Evolutionary conservation across 257 asterid genomes (phyloP), one percentile per base, ranked within the genome.

Genomic region (Solanum virginianum): DNA sequence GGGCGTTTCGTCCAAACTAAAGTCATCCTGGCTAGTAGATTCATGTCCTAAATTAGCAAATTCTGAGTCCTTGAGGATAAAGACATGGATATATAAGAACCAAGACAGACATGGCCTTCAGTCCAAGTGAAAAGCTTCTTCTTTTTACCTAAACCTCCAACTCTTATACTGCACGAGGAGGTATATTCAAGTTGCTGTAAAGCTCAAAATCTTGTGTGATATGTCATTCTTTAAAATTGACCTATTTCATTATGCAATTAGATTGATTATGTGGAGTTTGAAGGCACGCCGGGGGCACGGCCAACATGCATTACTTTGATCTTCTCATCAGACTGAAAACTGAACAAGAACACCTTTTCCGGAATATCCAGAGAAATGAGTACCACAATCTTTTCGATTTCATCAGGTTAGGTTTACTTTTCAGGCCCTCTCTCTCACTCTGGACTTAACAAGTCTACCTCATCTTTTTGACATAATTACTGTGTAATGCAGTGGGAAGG

Each of bases 121-220:
- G 80, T 93, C 81, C 88, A 87, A 80, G 86, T 69, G 82, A 97
- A 97, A 92, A 91, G 98, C 90, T 97, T 97, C 88, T 97, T 97
- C 98, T 97, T 97, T 88, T 87, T 97, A 81, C 99, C 99, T 87
- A 97, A 95, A 83, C 98, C 99, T 26, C 99, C 98, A 68, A 95
- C 99, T 82, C 94, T 95, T 80, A 94, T 97, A 87, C 98, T 97
- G 83, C 98, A 95, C 1, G 99, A 97, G 72, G 99, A 97, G 96
- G 99, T 95, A 88, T 7, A 45, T 79, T 80, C 53, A 83, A 53
- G 55, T 66, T 51, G 80, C 15, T 68, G 10, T 53, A 32, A 4
- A 9, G 85, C 41, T 24, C 29, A 49, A 32, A 32, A 29, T 51
- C 10, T 12, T 68, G 62, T 68, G 68, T 20, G 13, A 15, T 68